A percentile compares a stretch with the other conserved stretches of the same genome.
phyloP scores from a whole-genome alignment of 2,329 filamentous ascomycete species.

The Colletotrichum eleusines region DNA sequence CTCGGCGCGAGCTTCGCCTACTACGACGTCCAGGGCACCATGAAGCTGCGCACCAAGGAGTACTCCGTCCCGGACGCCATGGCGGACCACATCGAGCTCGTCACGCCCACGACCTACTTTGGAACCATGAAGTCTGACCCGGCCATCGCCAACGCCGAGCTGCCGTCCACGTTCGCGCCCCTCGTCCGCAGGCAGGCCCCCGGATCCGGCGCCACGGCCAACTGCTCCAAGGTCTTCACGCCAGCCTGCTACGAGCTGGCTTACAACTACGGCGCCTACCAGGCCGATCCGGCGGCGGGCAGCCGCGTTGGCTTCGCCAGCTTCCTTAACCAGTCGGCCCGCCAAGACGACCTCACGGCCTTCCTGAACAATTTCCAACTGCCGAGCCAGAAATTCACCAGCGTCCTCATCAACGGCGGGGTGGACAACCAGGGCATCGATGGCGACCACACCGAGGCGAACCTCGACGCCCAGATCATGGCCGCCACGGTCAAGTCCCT shows the following conservation, averaged over 20 bases:
- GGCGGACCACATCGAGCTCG: slow-evolving; percentile 55
- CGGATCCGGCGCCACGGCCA: slow-evolving; percentile 42
- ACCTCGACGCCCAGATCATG: slow-evolving; percentile 74
- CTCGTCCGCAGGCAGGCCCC: slow-evolving; percentile 24
- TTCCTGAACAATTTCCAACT: slow-evolving; percentile 54
- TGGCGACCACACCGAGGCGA: slow-evolving; percentile 63
- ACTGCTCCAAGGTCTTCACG: slow-evolving; percentile 54
- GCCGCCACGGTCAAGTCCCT: slow-evolving; percentile 62
- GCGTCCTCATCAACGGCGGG: slow-evolving; percentile 55
- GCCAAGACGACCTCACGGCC: slow-evolving; percentile 57
- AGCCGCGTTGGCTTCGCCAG: slow-evolving; percentile 63
- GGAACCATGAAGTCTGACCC: slow-evolving; percentile 48
- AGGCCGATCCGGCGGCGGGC: slow-evolving; percentile 56
- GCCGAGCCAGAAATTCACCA: slow-evolving; percentile 58
- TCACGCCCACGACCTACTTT: slow-evolving; percentile 62
- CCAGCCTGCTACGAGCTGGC: slow-evolving; percentile 61
- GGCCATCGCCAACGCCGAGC: slow-evolving; percentile 23
- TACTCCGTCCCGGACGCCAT: slow-evolving; percentile 52
- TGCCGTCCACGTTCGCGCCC: slow-evolving; percentile 10
- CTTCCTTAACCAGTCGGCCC: slow-evolving; percentile 64
- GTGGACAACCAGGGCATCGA: slow-evolving; percentile 54
- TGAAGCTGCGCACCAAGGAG: slow-evolving; percentile 49
- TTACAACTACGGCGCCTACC: slow-evolving; percentile 63
- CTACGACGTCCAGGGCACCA: slow-evolving; percentile 53
- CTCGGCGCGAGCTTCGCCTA: slow-evolving; percentile 58